Evolutionary conservation across 257 asterid genomes (phyloP).

Genomic region (Lantana camara): DNA sequence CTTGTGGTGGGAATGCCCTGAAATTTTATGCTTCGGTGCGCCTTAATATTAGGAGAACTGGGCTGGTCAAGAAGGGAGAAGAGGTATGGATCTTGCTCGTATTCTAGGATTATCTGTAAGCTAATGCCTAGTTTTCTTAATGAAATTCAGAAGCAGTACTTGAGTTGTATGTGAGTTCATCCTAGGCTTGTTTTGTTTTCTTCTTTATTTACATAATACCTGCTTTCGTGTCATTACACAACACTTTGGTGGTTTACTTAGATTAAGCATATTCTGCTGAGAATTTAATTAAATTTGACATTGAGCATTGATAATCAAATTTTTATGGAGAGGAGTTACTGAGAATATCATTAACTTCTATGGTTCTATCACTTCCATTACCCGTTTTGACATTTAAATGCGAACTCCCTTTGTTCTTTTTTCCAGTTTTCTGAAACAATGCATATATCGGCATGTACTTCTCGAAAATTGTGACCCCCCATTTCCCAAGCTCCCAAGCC

Average conservation of each 20-base stretch:
- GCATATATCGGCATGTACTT: not conserved
- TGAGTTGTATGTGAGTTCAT: constrained; percentile 11
- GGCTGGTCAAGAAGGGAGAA: constrained; percentile 83
- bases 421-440: not conserved
- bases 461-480: not conserved
- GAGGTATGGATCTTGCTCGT: constrained; percentile 59
- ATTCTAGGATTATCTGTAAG: too few relatives aligned
- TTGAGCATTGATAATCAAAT: too few relatives aligned
- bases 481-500: too few relatives aligned
- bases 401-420: not conserved
- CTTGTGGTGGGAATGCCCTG: constrained; percentile 99
- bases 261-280: too few relatives aligned
- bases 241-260: not conserved
- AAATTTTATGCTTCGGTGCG: constrained; percentile 97
- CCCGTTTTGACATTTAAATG: too few relatives aligned
- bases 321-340: too few relatives aligned
- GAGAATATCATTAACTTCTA: too few relatives aligned
- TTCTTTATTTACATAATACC: too few relatives aligned
- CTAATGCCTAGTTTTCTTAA: too few relatives aligned
- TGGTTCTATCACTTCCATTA: too few relatives aligned
- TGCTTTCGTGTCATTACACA: constrained; percentile 6
- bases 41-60: constrained; percentile 79
- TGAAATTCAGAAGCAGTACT: not conserved
- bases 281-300: too few relatives aligned
- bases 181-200: not conserved